Evolutionary conservation across 176 grass and related monocot species (phyloP), one percentile per base, ranked within the genome.

Genomic region (Luzula sylvatica): DNA sequence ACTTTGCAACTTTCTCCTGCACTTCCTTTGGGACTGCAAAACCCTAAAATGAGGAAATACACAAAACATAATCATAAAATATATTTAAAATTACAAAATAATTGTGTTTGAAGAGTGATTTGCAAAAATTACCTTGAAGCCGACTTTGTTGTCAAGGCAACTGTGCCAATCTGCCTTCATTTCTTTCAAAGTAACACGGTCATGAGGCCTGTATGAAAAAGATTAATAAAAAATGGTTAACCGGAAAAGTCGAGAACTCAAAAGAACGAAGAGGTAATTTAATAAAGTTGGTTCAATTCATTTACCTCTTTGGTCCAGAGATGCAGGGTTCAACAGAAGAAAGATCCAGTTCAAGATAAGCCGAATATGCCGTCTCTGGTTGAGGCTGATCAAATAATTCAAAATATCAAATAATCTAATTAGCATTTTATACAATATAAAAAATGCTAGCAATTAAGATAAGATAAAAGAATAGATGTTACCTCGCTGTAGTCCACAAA

Each of bases 161-260:
- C 65, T 40, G 78, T 85, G 76, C 83, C 83, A 88, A 55, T 95
- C 83, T 67, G 77, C 66, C 83, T 88, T 95, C 89, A 95, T 95
- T 43, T 82, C 83, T 70, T 82, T 95, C 71, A 95, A 39, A 40
- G 67, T 66, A 28, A 95, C 89, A 65, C 83, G 80, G 40, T 95
- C 89, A 79, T 88, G 89, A 75, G 89, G 89, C 67, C 89, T 95
- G 56, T 58, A 26, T 28, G 61, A 52, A 23, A 29, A 62, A 53
- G 26, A 30, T 3, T 22, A 28, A 23, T 26, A 40, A 14, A 38
- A 55, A 52, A 14, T 56, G 51, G 2, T 24, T 7, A 9, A 4
- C 14, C 21, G 23, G 38, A 21, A n/a, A 29, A 71, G 52, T 17
- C 11, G 17, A 42, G 26, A 41, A 21, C 51, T 52, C n/a, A 52